Evolutionary conservation across 805 yeast genomes (phyloP).

Genomic region (Starmera dryadoides): DNA sequence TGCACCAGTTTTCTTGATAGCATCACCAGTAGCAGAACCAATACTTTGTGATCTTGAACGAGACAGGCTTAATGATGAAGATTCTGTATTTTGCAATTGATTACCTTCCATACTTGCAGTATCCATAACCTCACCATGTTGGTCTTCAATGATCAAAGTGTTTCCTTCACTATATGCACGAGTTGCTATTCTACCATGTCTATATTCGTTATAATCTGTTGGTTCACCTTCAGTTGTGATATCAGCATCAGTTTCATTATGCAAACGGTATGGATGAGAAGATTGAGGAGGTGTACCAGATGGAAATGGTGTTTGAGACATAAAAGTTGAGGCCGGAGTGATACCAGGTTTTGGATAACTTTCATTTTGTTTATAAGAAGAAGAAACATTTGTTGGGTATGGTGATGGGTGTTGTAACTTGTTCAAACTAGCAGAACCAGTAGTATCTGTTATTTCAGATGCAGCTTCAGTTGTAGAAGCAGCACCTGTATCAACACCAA

Average conservation of each 20-base stretch:
- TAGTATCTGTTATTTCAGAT: too few species aligned
- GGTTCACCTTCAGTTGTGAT: conserved; percentile 2
- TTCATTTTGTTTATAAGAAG: conserved; percentile 2
- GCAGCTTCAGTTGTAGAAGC: too few species aligned
- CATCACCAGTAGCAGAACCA: conserved; percentile 11
- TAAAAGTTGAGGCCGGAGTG: conserved; percentile 16
- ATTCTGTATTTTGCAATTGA: conserved; percentile 7
- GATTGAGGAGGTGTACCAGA: background rate
- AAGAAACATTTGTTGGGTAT: background rate
- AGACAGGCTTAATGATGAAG: background rate
- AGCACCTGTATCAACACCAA: too few species aligned
- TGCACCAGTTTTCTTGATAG: conserved; percentile 6
- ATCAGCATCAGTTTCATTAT: too few species aligned
- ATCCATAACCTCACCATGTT: conserved; percentile 72
- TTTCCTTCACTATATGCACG: conserved; percentile 65
- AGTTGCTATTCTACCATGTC: conserved; percentile 22
- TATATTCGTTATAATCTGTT: conserved; percentile 4
- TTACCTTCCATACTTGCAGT: conserved; percentile 35
- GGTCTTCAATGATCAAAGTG: conserved; percentile 70
- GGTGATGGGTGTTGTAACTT: background rate
- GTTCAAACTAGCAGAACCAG: too few species aligned
- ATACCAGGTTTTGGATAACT: conserved; percentile 10
- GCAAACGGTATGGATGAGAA: background rate
- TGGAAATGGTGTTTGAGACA: conserved; percentile 4
- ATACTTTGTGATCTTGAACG: conserved; percentile 1